Evolutionary conservation across 225 moss, liverwort and hornwort genomes (phyloP), one percentile per base, ranked within the genome.

Genomic region (Rhytidiadelphus loreus): DNA sequence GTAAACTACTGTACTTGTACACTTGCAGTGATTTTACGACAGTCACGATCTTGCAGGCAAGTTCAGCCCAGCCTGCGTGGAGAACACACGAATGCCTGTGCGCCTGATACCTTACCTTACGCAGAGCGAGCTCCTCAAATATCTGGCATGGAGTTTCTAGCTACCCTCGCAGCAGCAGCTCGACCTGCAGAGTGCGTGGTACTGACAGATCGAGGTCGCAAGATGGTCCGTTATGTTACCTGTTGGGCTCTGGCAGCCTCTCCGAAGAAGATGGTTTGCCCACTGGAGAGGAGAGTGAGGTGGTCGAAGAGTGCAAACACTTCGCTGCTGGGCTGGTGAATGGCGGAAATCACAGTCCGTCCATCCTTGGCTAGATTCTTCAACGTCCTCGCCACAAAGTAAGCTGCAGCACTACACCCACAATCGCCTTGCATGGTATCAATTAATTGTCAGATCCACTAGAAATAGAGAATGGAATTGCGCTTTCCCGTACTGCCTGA

Each of bases 301-400:
- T 80, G 77, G 78, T 94, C 93, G 25, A 94, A 94, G 21, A 91
- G 90, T 39, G 86, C 86, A 39, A 92, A 94, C 70, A 94, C 93
- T 81, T 93, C 93, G 64, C 94, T 94, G 89, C 92, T 91, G 43
- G 94, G 94, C 87, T 94, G 94, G 63, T 94, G 94, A 62, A 94
- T 92, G 8, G 90, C 89, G 52, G 93, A 86, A 26, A 94, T 89
- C 44, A 94, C 92, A 1, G 94, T 94, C 39, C 93, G 86, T 41
- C 93, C 93, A 58, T 92, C 93, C 70, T 86, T 82, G n/a, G 94
- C 91, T 10, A 94, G 88, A 64, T 93, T 94, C 93, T 92, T 94
- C 88, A 94, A 48, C 19, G 89, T 93, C 60, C 77, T 82, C 70
- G 85, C 88, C 75, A 94, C 93, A 79, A 93, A 93, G 57, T 92